These are phyloP conservation scores for Metarhizium guizhouense DNA, from an alignment of 2,329 filamentous ascomycete species.

Conservation along the genomic window DNA sequence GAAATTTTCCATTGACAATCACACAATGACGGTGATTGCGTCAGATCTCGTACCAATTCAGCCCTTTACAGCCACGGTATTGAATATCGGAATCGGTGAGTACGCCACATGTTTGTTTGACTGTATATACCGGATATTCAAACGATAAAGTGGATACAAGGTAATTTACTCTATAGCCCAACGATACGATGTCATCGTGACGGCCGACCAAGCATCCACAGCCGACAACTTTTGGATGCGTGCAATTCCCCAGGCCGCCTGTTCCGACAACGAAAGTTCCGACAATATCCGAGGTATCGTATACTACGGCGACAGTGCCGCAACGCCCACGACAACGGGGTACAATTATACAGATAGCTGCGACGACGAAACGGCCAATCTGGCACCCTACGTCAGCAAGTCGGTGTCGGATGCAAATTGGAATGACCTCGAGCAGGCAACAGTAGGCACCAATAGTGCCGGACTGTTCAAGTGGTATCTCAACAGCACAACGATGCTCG, in stretches of 20 bases:
- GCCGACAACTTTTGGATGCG: conserved; percentile 38
- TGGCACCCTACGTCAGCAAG: too few species aligned
- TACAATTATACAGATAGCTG: too few species aligned
- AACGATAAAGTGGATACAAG: too few species aligned
- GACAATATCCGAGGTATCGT: conserved; percentile 41
- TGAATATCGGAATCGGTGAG: too few species aligned
- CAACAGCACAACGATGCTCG: conserved; percentile 22
- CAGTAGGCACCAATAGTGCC: too few species aligned
- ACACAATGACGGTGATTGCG: conserved; percentile 48
- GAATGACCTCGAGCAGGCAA: too few species aligned
- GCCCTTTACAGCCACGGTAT: conserved; percentile 36
- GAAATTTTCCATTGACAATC: conserved; percentile 46
- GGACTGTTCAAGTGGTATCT: conserved; percentile 1
- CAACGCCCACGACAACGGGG: not conserved
- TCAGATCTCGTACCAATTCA: conserved; percentile 49
- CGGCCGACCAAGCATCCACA: conserved; percentile 23
- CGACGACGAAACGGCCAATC: too few species aligned
- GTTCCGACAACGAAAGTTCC: conserved; percentile 7
- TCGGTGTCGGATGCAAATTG: too few species aligned
- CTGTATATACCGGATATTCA: too few species aligned
- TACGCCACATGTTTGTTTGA: too few species aligned
- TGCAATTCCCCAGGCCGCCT: conserved; percentile 8
- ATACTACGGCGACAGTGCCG: conserved; percentile 24
- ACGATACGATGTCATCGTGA: conserved; percentile 37
- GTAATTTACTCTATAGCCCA: conserved; percentile 19